Evolutionary conservation across 2,329 filamentous ascomycete genomes (phyloP).

Genomic region (Colletotrichum tropicicola): DNA sequence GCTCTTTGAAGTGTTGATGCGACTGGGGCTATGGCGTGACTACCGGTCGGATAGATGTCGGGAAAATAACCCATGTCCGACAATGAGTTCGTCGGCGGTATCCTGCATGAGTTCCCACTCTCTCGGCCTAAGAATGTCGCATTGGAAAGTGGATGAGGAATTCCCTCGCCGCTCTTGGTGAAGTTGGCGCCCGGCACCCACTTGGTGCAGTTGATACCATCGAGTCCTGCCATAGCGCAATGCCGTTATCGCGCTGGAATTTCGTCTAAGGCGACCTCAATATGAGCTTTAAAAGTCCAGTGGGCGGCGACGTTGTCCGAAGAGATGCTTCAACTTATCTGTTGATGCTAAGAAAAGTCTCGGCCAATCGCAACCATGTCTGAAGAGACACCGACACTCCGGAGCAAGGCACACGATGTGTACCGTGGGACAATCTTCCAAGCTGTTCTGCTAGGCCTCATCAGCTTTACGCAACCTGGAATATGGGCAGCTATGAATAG

Average conservation of each 20-base stretch:
- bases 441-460: slow-evolving; percentile 52
- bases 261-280: neutral
- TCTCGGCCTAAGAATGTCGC: neutral
- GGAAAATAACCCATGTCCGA: neutral
- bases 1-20: neutral
- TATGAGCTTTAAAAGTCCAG: neutral
- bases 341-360: neutral
- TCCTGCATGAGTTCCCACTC: slow-evolving; percentile 6
- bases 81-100: neutral
- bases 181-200: neutral
- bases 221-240: slow-evolving; percentile 20
- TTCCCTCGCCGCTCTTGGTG: neutral
- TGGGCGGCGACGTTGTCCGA: no score
- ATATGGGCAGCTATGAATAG: slow-evolving; percentile 44
- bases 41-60: slow-evolving; percentile 7
- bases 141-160: neutral
- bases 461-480: slow-evolving; percentile 53
- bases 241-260: slow-evolving; percentile 5
- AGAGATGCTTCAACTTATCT: no score
- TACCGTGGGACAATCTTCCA: slow-evolving; percentile 56
- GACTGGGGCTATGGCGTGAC: slow-evolving; percentile 21
- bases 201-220: slow-evolving; percentile 24
- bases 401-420: slow-evolving; percentile 2
- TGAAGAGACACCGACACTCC: neutral
- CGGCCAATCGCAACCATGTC: neutral